phyloP scores from a whole-genome alignment of 345 rosid genomes.

The Eucalyptus camaldulensis region DNA sequence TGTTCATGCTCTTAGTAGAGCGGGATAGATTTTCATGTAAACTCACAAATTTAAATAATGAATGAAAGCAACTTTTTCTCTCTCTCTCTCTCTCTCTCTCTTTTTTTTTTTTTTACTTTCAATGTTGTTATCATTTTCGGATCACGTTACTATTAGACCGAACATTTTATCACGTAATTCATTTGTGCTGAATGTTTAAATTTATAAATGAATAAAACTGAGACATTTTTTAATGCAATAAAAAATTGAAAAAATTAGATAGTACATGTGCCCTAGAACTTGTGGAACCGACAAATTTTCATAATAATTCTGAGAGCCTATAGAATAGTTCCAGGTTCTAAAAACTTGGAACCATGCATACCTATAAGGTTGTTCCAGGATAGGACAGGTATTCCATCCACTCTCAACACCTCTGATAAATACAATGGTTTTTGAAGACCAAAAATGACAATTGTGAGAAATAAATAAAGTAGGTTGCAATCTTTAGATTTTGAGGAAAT shows the following conservation, averaged over 20 bases:
- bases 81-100: rapidly evolving
- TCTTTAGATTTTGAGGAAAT: not conserved
- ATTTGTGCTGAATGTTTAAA: not conserved
- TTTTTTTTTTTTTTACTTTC: rapidly evolving
- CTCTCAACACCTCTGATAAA: not conserved
- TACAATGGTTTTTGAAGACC: not conserved
- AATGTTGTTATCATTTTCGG: not conserved
- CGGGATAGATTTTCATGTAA: not conserved
- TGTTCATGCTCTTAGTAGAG: not conserved
- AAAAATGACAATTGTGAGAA: not conserved
- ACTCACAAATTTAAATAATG: not conserved
- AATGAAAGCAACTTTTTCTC: not conserved
- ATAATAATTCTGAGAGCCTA: not conserved
- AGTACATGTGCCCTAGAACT: not conserved
- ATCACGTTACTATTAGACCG: not conserved
- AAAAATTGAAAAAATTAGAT: not conserved
- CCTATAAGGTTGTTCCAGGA: not conserved
- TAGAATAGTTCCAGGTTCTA: not conserved
- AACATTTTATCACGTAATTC: not conserved
- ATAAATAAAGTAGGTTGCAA: not conserved
- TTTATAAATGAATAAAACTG: not conserved
- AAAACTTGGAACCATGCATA: not conserved
- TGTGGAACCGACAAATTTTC: not conserved
- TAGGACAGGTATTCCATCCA: not conserved
- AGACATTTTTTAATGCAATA: not conserved